Percentiles rank a stretch among this genome's conserved stretches.
phyloP scores from a whole-genome alignment of 495 filamentous ascomycete genomes.

The Penicillium tannophilum region DNA sequence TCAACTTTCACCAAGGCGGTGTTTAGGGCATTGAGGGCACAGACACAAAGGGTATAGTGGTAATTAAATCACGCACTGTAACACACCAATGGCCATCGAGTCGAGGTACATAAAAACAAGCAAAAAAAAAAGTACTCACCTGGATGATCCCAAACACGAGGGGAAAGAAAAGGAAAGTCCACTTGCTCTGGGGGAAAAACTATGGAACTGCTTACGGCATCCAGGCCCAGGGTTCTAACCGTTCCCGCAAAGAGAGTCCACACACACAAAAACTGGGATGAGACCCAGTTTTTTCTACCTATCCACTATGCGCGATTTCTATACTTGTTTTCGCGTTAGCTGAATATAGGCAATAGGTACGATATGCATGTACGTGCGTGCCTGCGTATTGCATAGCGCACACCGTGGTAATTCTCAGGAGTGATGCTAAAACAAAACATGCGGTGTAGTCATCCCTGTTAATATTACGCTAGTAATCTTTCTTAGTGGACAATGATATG shows the following conservation, averaged over 20 bases:
- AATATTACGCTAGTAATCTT: neutral
- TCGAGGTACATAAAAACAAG: neutral
- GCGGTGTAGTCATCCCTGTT: conserved; percentile 15
- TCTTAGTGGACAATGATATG: neutral
- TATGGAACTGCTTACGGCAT: conserved; percentile 3
- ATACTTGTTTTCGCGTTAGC: neutral
- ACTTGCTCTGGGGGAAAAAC: neutral
- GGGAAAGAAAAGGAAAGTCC: conserved; percentile 1
- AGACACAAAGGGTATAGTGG: neutral
- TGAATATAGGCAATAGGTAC: neutral
- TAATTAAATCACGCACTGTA: conserved; percentile 19
- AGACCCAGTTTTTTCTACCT: neutral
- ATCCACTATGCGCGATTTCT: conserved; percentile 23
- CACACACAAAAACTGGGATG: conserved; percentile 4
- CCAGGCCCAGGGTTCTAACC: neutral
- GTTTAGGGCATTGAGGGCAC: conserved; percentile 21
- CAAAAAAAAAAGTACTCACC: conserved; percentile 19
- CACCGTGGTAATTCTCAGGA: conserved; percentile 4
- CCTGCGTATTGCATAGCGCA: neutral
- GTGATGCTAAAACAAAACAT: conserved; percentile 10
- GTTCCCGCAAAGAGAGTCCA: neutral
- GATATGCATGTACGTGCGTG: neutral
- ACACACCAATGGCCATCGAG: conserved; percentile 13
- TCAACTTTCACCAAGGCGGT: conserved; percentile 19
- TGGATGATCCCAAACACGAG: neutral